These are phyloP conservation scores for Graphiopsis chlorocephala DNA, from an alignment of 2,329 filamentous ascomycete genomes.

Conservation along the genomic window DNA sequence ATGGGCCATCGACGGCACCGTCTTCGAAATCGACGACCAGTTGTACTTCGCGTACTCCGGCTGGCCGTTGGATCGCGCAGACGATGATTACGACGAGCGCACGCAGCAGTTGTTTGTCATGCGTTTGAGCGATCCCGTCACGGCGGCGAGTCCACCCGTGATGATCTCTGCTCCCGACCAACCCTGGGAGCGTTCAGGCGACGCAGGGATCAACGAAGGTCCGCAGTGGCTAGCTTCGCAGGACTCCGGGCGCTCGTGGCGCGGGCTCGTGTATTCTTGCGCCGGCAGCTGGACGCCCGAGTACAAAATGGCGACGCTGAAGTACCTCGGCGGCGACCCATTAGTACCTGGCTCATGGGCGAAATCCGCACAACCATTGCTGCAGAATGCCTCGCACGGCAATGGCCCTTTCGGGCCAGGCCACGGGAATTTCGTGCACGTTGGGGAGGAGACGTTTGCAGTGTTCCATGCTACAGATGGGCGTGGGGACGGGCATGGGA, in stretches of 20 bases:
- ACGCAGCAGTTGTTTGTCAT: slow-evolving; percentile 47
- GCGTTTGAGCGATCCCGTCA: slow-evolving; percentile 37
- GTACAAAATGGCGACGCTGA: slow-evolving; percentile 49
- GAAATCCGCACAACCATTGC: slow-evolving; percentile 40
- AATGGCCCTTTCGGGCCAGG: slow-evolving; percentile 44
- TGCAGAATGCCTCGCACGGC: slow-evolving; percentile 37
- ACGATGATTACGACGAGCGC: slow-evolving; percentile 31
- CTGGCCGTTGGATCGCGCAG: slow-evolving; percentile 37
- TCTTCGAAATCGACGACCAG: slow-evolving; percentile 38
- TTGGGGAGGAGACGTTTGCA: slow-evolving; percentile 42
- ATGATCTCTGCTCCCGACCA: slow-evolving; percentile 42
- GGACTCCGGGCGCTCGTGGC: slow-evolving; percentile 30
- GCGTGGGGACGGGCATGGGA: slow-evolving; percentile 44
- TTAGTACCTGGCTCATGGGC: slow-evolving; percentile 38
- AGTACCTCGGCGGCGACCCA: slow-evolving; percentile 41
- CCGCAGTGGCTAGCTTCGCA: slow-evolving; percentile 27
- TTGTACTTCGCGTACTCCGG: slow-evolving; percentile 48
- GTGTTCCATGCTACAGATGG: slow-evolving; percentile 48
- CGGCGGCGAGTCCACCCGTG: slow-evolving; percentile 31
- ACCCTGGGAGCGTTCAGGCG: slow-evolving; percentile 41
- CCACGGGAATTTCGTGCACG: slow-evolving; percentile 45
- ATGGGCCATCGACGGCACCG: slow-evolving; percentile 50
- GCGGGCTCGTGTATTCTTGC: slow-evolving; percentile 47
- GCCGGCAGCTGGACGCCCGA: slow-evolving; percentile 48
- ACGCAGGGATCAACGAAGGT: slow-evolving; percentile 45